phyloP scores from a whole-genome alignment of 179 eudicot genomes.

The Vitellaria paradoxa region DNA sequence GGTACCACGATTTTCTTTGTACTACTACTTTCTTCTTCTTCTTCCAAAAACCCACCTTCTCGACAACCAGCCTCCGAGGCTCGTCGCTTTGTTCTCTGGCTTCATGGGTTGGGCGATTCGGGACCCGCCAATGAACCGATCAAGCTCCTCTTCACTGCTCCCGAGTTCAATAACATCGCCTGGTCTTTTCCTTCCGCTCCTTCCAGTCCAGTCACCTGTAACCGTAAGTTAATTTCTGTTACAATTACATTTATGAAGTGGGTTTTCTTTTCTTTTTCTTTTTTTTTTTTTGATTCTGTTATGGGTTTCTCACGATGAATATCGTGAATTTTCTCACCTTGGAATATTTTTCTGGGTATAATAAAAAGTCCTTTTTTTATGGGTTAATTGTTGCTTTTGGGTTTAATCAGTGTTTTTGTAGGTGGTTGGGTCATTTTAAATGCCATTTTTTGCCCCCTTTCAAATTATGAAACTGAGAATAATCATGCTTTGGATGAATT shows the following conservation, averaged over 20 bases:
- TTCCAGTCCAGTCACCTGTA: slow-evolving; percentile 75
- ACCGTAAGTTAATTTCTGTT: slow-evolving; percentile 39
- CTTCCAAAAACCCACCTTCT: slow-evolving; percentile 16
- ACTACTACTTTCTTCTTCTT: slow-evolving; percentile 12
- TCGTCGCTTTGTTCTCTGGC: slow-evolving; percentile 81
- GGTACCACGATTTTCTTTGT: slow-evolving; percentile 42
- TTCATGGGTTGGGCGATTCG: slow-evolving; percentile 94
- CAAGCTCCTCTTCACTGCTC: slow-evolving; percentile 67
- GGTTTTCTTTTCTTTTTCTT: background rate
- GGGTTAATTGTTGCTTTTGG: background rate
- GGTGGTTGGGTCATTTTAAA: background rate
- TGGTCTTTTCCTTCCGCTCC: slow-evolving; percentile 99
- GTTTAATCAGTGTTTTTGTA: background rate
- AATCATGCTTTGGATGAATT: background rate
- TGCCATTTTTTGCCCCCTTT: background rate
- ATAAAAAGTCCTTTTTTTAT: background rate
- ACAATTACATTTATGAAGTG: background rate
- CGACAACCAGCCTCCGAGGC: slow-evolving; percentile 30
- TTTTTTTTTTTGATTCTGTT: too few relatives aligned
- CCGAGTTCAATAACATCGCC: slow-evolving; percentile 54
- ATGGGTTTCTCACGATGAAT: background rate
- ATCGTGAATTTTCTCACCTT: background rate
- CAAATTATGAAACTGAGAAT: background rate
- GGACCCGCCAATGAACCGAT: slow-evolving; percentile 96
- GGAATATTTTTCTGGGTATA: background rate